Evolutionary conservation across 169 alveolate genomes (phyloP).

Genomic region (Plasmodium blacklocki): DNA sequence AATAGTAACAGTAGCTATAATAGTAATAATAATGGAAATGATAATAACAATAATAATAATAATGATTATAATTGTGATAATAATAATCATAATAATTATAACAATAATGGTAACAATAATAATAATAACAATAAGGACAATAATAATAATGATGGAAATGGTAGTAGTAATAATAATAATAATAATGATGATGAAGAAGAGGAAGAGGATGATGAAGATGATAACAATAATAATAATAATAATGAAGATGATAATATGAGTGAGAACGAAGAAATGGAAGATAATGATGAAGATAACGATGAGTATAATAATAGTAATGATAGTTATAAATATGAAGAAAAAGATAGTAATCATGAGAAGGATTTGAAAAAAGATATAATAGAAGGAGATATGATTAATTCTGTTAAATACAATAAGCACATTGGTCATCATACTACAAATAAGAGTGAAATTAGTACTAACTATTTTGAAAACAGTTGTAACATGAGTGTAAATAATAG

Average conservation of each 20-base stretch:
- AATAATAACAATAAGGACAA: neutral
- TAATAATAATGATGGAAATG: neutral
- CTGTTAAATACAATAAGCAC: conserved; percentile 4
- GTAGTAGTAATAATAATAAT: conserved; percentile 7
- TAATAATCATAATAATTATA: neutral
- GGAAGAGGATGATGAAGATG: neutral
- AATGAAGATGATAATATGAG: conserved; percentile 20
- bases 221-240: neutral
- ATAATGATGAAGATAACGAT: conserved; percentile 56
- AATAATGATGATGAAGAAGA: neutral
- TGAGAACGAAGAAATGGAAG: conserved; percentile 46
- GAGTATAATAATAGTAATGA: conserved; percentile 28
- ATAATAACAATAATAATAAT: conserved; percentile 4
- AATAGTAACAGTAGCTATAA: neutral
- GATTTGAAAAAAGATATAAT: conserved; percentile 15
- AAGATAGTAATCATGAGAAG: conserved; percentile 2
- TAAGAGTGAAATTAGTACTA: conserved; percentile 65
- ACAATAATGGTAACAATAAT: neutral
- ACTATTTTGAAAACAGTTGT: conserved; percentile 62
- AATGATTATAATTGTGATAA: conserved; percentile 2
- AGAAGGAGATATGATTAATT: conserved; percentile 22
- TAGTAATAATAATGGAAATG: neutral
- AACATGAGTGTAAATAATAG: conserved; percentile 54
- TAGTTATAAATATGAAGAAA: conserved; percentile 56
- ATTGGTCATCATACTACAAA: conserved; percentile 6